phyloP scores from a whole-genome alignment of 2,329 filamentous ascomycete genomes.

The Pseudogymnoascus sp. region DNA sequence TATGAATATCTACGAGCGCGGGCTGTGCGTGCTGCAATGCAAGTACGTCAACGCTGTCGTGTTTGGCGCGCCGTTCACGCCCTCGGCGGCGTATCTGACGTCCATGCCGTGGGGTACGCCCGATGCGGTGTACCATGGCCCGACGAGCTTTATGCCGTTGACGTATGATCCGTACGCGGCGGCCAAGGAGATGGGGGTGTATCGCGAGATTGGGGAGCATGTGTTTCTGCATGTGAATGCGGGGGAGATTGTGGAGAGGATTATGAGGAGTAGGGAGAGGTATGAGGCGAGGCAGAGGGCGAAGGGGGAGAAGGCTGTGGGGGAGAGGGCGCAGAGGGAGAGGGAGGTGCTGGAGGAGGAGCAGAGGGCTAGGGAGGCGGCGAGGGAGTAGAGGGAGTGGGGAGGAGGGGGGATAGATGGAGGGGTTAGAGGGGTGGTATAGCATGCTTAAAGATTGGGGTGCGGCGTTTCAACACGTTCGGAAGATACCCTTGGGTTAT shows the following conservation, averaged over 20 bases:
- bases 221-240: slow-evolving; percentile 83
- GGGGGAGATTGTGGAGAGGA: slow-evolving; percentile 81
- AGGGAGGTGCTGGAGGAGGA: slow-evolving; percentile 56
- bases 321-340: slow-evolving; percentile 58
- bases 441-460: neutral
- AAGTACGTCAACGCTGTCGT: slow-evolving; percentile 83
- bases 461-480: slow-evolving; percentile 8
- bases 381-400: neutral
- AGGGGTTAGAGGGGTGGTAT: neutral
- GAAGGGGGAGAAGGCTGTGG: slow-evolving; percentile 78
- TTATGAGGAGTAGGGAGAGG: slow-evolving; percentile 74
- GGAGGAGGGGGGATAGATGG: neutral
- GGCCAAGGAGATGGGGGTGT: slow-evolving; percentile 76
- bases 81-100: slow-evolving; percentile 69
- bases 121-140: slow-evolving; percentile 87
- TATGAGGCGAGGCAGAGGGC: slow-evolving; percentile 88
- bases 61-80: slow-evolving; percentile 83
- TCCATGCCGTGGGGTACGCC: slow-evolving; percentile 67
- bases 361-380: slow-evolving; percentile 30
- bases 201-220: slow-evolving; percentile 68
- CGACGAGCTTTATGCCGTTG: slow-evolving; percentile 53
- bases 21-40: slow-evolving; percentile 91
- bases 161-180: slow-evolving; percentile 75
- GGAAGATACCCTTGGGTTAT: slow-evolving; percentile 5
- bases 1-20: slow-evolving; percentile 98